Evolutionary conservation across 129 eudicot species (phyloP).

Genomic region (Saussurea involucrata): DNA sequence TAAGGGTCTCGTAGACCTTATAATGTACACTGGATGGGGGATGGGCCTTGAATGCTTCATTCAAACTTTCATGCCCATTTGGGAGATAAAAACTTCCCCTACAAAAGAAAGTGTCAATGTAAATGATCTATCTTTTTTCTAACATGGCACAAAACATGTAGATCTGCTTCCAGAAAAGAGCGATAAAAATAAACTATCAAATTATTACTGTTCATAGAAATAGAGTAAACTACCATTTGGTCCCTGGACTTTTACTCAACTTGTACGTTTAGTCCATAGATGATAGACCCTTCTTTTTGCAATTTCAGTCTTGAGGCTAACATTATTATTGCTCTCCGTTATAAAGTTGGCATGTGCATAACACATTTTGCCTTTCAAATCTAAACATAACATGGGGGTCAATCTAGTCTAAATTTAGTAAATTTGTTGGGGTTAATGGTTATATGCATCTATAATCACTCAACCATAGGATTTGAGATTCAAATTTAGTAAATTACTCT

Average conservation of each 20-base stretch:
- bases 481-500: background rate
- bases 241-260: background rate
- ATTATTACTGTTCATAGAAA: background rate
- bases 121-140: constrained; percentile 9
- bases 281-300: background rate
- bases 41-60: constrained; percentile 45
- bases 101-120: constrained; percentile 12
- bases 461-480: background rate
- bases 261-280: background rate
- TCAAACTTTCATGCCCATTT: constrained; percentile 11
- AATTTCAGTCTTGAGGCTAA: too few species aligned
- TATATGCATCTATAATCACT: background rate
- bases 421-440: background rate
- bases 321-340: background rate
- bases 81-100: constrained; percentile 60
- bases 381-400: background rate
- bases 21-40: constrained; percentile 43
- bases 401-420: background rate
- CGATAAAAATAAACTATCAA: background rate
- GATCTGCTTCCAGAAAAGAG: background rate
- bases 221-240: background rate
- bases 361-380: background rate
- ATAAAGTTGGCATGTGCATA: background rate
- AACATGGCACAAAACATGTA: background rate
- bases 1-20: constrained; percentile 43